phyloP scores from a whole-genome alignment of 768 basidiomycete genomes.

The Boletus fagicola region DNA sequence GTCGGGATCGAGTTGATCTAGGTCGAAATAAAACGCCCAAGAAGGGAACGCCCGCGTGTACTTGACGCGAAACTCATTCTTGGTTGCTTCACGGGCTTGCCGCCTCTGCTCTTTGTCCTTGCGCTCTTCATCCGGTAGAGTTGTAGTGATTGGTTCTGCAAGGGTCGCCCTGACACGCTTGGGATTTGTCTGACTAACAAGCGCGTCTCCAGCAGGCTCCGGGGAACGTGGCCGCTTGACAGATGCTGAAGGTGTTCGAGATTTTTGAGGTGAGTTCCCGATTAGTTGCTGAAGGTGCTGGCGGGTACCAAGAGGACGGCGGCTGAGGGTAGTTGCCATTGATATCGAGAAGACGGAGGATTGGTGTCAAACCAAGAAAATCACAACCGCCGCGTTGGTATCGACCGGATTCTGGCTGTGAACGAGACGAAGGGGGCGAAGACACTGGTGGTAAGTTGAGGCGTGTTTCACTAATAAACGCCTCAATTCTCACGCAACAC shows the following conservation, averaged over 20 bases:
- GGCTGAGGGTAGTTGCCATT: conserved; percentile 46
- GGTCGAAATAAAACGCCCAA: conserved; percentile 86
- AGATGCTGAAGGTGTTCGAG: conserved; percentile 33
- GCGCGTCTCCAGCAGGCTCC: conserved; percentile 39
- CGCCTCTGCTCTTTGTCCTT: conserved; percentile 49
- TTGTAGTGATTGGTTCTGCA: conserved; percentile 20
- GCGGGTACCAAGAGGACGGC: conserved; percentile 49
- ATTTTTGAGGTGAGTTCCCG: conserved; percentile 36
- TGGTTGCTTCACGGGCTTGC: conserved; percentile 52
- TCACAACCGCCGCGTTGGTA: background rate
- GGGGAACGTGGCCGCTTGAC: conserved; percentile 53
- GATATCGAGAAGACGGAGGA: background rate
- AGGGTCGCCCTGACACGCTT: conserved; percentile 47
- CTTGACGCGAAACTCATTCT: conserved; percentile 76
- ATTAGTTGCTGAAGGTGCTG: conserved; percentile 37
- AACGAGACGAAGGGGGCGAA: background rate
- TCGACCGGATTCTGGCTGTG: background rate
- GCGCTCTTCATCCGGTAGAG: conserved; percentile 36
- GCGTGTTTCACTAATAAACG: conserved; percentile 13
- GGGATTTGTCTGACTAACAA: conserved; percentile 20
- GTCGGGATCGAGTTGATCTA: conserved; percentile 44
- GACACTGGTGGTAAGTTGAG: conserved; percentile 4
- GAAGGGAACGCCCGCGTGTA: conserved; percentile 82
- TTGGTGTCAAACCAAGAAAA: conserved; percentile 5
- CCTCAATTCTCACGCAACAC: conserved; percentile 26